Conservation (phyloP, 306 rosid species). For the Sesbania bispinosa region DNA sequence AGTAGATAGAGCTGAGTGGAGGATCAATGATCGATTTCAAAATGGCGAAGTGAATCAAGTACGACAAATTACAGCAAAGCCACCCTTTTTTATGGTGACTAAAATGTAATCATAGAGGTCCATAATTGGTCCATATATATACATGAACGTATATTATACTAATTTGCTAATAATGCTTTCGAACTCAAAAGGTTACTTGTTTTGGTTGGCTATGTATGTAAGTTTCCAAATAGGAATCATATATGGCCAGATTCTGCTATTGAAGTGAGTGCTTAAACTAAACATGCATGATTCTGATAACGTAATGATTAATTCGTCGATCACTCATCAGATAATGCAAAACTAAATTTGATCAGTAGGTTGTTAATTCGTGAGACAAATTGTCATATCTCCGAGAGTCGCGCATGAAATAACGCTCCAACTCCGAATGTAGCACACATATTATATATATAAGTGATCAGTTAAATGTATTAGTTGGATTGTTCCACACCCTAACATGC, state of each 20-base stretch:
- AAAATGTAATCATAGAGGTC: background rate
- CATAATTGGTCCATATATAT: too few relatives aligned
- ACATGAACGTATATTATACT: background rate
- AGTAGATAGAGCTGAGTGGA: background rate
- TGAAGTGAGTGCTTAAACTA: slow-evolving; percentile 4
- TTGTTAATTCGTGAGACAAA: background rate
- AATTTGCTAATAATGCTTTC: slow-evolving; percentile 5
- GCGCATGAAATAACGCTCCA: slow-evolving; percentile 20
- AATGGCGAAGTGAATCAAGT: slow-evolving; percentile 16
- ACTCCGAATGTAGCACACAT: background rate
- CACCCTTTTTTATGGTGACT: background rate
- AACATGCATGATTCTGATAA: background rate
- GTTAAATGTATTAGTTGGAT: background rate
- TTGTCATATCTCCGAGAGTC: background rate
- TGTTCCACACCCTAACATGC: slow-evolving; percentile 27
- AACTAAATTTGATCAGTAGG: too few relatives aligned
- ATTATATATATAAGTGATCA: too few relatives aligned
- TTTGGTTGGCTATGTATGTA: slow-evolving; percentile 14
- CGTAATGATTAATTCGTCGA: background rate
- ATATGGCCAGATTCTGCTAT: background rate
- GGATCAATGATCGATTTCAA: slow-evolving; percentile 6
- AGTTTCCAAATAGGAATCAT: slow-evolving; percentile 22
- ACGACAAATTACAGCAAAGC: slow-evolving; percentile 19
- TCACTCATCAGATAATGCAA: background rate
- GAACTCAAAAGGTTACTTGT: background rate